Evolutionary conservation across 1,139 yeast species (phyloP).

Genomic region (Geotrichum reessii): DNA sequence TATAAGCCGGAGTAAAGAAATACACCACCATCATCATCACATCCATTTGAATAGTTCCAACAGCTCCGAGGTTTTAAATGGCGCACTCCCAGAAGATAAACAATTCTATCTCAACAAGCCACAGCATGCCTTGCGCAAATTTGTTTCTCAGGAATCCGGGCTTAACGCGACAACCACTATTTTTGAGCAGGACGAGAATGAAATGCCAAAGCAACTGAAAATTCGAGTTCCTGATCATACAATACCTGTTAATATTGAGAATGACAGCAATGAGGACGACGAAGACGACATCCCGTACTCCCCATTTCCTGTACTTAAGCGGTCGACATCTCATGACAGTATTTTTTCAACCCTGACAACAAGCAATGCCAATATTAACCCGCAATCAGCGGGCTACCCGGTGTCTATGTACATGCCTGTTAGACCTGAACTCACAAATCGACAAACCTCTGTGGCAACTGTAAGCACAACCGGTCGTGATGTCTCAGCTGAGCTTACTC

Average conservation of each 20-base stretch:
- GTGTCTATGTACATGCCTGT: not conserved
- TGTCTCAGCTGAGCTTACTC: not conserved
- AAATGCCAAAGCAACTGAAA: not conserved
- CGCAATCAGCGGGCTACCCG: not conserved
- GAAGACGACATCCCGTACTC: not conserved
- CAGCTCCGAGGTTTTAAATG: not conserved
- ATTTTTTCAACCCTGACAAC: constrained; percentile 1
- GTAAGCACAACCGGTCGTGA: not conserved
- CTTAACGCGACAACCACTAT: constrained; percentile 5
- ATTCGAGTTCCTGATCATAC: not conserved
- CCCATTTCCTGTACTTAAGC: not conserved
- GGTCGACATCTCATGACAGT: constrained; percentile 1
- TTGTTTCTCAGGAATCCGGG: constrained; percentile 14
- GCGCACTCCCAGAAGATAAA: not conserved
- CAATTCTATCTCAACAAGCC: not conserved
- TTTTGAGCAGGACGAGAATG: not conserved
- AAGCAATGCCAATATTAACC: not conserved
- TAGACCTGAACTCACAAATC: not conserved
- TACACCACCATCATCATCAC: constrained; percentile 16
- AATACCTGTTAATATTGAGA: not conserved
- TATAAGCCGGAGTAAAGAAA: constrained; percentile 4
- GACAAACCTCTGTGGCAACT: not conserved
- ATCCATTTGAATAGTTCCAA: constrained; percentile 5
- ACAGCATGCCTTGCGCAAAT: constrained; percentile 1
- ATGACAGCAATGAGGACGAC: not conserved